These are phyloP conservation scores for Mortierella sp. DNA, from an alignment of 371 early-diverging fungal genomes.

Conservation along the genomic window DNA sequence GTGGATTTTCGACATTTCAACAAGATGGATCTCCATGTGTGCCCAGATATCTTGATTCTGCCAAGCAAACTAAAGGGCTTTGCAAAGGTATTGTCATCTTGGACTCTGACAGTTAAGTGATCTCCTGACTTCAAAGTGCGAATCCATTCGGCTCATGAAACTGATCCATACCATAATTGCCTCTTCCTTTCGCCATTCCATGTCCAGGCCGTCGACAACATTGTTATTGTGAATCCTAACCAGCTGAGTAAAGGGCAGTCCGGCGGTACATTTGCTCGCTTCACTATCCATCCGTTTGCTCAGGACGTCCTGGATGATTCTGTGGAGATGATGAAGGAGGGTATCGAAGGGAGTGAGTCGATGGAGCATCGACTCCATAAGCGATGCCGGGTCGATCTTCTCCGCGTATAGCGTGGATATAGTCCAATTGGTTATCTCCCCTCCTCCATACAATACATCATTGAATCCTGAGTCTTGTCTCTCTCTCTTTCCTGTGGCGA, in stretches of 20 bases:
- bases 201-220: slow-evolving; percentile 65
- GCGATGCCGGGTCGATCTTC: slow-evolving; percentile 70
- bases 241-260: slow-evolving; percentile 67
- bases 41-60: slow-evolving; percentile 86
- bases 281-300: slow-evolving; percentile 75
- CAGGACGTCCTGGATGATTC: slow-evolving; percentile 22
- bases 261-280: slow-evolving; percentile 80
- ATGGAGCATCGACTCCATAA: slow-evolving; percentile 50
- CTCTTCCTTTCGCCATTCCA: neutral
- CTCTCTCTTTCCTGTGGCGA: no score
- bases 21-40: slow-evolving; percentile 75
- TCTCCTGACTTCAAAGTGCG: no score
- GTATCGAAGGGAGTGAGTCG: slow-evolving; percentile 24
- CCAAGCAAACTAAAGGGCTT: slow-evolving; percentile 77
- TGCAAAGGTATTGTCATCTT: slow-evolving; percentile 66
- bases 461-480: no score
- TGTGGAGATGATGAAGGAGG: slow-evolving; percentile 39
- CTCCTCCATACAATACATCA: no score
- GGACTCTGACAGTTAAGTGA: no score
- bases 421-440: no score
- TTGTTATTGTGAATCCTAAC: slow-evolving; percentile 86
- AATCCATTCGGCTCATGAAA: no score
- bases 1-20: slow-evolving; percentile 67
- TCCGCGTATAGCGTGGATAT: slow-evolving; percentile 61
- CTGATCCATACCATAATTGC: neutral